Base-by-base conservation (phyloP, 2,329 filamentous ascomycete species). In the Dactylellina parvicollis region DNA sequence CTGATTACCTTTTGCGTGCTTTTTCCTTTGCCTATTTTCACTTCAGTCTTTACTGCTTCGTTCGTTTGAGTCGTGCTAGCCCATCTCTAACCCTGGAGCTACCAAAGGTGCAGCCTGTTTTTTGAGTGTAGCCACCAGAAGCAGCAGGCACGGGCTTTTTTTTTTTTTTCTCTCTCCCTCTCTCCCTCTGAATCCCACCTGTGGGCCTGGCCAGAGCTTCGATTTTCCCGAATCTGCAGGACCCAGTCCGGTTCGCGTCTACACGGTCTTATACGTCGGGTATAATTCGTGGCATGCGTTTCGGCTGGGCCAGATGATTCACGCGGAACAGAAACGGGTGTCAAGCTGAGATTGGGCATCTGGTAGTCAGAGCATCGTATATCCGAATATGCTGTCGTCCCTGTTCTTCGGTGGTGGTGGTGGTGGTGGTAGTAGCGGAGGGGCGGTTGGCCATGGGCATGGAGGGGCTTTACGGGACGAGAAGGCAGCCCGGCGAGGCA, bases 231-330 rank as follows among this genome's bases (percentile, higher is more conserved):
- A 65, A 65, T 65, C 60, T 49, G 60, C 38, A 65, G 50, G 50
- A 56, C 36, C 59, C 28, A 44, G 34, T 64, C 47, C 59, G 47
- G 40, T 24, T 46, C 56, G 65, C 65, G 65, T 70, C 56, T 49
- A 56, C 61, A 26, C 24, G 26, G 34, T 34, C 50, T 40, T 32
- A 66, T 50, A 66, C 56, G 56, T 42, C 30, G 18, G 57, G 66
- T 50, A 49, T 62, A 62, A 64, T 64, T 71, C 57, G 66, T 71
- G 66, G 66, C 66, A 71, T 71, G 66, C 57, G 36, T 70, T 36
- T 54, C 28, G 46, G 40, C 49, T 36, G 65, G 55, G 50, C 65
- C 65, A 32, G 65, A 70, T 70, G 65, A 70, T 70, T 70, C 65
- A 70, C 50, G 36, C 38, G 47, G 22, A 50, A 47, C 32, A 8